Conservation (phyloP, 2,329 filamentous ascomycete species). For the Penicillium oxalicum region DNA sequence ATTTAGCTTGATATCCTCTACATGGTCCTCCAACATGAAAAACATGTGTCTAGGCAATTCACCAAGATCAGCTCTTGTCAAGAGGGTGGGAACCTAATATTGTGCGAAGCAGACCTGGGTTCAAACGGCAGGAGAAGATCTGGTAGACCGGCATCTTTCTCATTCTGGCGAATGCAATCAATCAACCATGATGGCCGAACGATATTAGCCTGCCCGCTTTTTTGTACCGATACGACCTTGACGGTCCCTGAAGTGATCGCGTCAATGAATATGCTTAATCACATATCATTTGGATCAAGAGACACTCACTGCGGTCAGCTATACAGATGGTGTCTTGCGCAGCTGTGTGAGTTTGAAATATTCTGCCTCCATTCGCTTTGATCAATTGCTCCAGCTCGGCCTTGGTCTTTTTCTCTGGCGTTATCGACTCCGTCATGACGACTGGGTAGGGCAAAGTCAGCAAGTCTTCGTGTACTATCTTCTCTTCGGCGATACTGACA, state of each 20-base stretch:
- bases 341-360: conserved; percentile 67
- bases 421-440: conserved; percentile 68
- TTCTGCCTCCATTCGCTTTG: conserved; percentile 72
- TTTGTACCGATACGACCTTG: conserved; percentile 77
- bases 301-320: conserved; percentile 61
- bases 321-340: conserved; percentile 62
- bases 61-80: no score
- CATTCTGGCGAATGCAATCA: conserved; percentile 64
- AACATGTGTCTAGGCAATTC: conserved; percentile 60
- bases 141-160: conserved; percentile 48
- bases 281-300: neutral
- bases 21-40: conserved; percentile 55
- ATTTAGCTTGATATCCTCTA: conserved; percentile 52
- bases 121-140: conserved; percentile 61
- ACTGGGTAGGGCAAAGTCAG: conserved; percentile 25
- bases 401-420: conserved; percentile 69
- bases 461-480: neutral
- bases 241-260: conserved; percentile 47
- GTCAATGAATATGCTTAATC: conserved; percentile 8
- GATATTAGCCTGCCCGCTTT: conserved; percentile 63
- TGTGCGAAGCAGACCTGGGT: conserved; percentile 34
- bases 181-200: conserved; percentile 75
- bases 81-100: no score
- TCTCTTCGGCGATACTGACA: conserved; percentile 40
- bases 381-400: conserved; percentile 72